phyloP scores from a whole-genome alignment of 2,329 filamentous ascomycete species.

The Colletotrichum paranaense region DNA sequence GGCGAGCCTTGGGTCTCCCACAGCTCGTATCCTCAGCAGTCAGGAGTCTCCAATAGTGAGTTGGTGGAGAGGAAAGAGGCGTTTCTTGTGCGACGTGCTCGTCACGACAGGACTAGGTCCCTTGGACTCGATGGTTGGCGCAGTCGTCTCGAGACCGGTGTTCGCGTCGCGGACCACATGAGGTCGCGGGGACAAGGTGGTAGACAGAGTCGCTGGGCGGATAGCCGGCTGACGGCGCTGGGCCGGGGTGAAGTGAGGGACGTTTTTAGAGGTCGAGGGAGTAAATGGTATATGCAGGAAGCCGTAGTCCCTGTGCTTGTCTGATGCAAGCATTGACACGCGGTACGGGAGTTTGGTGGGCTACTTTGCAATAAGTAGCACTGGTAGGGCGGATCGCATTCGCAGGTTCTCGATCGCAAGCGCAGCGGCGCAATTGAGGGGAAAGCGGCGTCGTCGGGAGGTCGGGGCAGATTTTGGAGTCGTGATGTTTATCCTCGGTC shows the following conservation, averaged over 20 bases:
- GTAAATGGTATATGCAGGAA: constrained; percentile 33
- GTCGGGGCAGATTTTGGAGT: constrained; percentile 12
- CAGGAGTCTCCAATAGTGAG: constrained; percentile 46
- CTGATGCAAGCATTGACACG: constrained; percentile 29
- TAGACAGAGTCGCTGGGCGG: constrained; percentile 22
- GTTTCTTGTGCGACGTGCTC: constrained; percentile 46
- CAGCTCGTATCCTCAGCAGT: constrained; percentile 48
- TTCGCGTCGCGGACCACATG: constrained; percentile 37
- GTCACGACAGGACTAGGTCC: constrained; percentile 28
- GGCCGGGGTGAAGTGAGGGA: constrained; percentile 31
- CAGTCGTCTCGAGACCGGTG: constrained; percentile 35
- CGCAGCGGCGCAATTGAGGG: constrained; percentile 19
- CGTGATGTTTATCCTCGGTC: constrained; percentile 37
- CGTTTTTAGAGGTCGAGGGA: constrained; percentile 31
- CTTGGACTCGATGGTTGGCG: constrained; percentile 36
- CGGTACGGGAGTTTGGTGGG: constrained; percentile 24
- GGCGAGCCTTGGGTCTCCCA: constrained; percentile 10
- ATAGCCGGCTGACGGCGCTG: constrained; percentile 21
- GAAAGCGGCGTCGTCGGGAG: constrained; percentile 3
- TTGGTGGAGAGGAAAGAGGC: constrained; percentile 44
- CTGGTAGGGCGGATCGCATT: constrained; percentile 12
- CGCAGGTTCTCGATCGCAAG: not conserved
- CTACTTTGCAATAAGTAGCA: constrained; percentile 5
- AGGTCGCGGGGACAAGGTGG: constrained; percentile 32
- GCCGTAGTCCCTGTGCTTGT: constrained; percentile 34